A percentile compares a stretch with the other conserved stretches of the same genome.
phyloP scores from a whole-genome alignment of 805 yeast species.

The Diddensiella santjacobensis region DNA sequence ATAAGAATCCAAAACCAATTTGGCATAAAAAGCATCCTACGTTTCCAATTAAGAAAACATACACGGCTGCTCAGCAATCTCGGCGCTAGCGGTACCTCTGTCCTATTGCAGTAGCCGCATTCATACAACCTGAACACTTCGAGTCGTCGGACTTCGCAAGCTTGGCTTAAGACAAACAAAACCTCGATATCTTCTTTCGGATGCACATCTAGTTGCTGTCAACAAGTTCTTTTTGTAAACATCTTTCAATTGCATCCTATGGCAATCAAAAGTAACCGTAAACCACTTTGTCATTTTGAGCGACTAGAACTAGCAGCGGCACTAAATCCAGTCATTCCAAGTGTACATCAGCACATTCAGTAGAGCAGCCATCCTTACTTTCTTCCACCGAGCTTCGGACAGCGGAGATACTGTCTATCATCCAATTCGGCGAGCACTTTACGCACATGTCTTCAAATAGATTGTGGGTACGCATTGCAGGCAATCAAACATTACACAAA shows the following conservation, averaged over 20 bases:
- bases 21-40: neutral
- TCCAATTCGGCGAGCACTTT: neutral
- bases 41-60: neutral
- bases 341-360: no score
- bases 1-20: neutral
- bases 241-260: neutral
- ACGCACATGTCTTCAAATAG: neutral
- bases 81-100: no score
- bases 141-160: neutral
- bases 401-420: no score
- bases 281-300: neutral
- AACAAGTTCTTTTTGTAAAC: neutral
- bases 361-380: no score
- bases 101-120: no score
- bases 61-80: neutral
- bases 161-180: neutral
- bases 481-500: neutral
- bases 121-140: no score
- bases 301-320: neutral
- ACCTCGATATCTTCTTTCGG: neutral
- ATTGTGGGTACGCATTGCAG: neutral
- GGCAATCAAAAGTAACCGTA: neutral
- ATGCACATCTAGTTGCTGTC: neutral
- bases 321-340: no score
- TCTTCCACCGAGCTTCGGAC: no score